Base-by-base conservation (phyloP, 2,329 filamentous ascomycete species). In the Aspergillus sp. region DNA sequence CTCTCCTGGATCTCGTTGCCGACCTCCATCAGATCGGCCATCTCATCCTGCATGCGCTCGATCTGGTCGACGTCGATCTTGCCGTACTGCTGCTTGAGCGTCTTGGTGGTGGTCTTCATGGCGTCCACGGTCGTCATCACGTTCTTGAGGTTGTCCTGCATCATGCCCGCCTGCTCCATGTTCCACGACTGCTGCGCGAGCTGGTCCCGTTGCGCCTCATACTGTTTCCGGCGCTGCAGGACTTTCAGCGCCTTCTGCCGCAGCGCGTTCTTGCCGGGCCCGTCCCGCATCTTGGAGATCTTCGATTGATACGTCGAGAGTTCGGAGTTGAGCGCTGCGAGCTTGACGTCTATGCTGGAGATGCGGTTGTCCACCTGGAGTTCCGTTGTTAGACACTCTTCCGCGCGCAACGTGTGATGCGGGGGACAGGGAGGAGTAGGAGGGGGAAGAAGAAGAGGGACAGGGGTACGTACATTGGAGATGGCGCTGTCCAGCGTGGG, bases 1-100 rank as follows among this genome's bases (percentile, higher is more conserved):
- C 88, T 92, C 76, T 97, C 94, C 75, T 99, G 91, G 54, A 99
- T 99, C 73, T 99, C 94, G 73, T 97, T 97, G 3, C 94, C 93
- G 56, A 97, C 87, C 68, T 99, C 94, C 84, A 99, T 89, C 64
- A 99, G 73, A 74, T 99, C 94, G 5, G 92, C 92, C 94, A 99
- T 97, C 76, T 99, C 93, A 71, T 99, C 94, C 82, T 99, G 93
- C 81, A 99, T 83, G 62, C 88, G 82, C 81, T 99, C 94, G 64
- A 99, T 97, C 81, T 96, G 91, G 74, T 97, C 94, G 50, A 99
- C 88, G 67, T 99, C 88, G 60, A 99, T 89, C 79, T 97, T 97
- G 63, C 93, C 93, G 69, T 97, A 97, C 79, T 97, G 93, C 72
- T 90, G 89, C 69, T 86, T 86, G 58, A 99, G 82, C 66, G 91